These are phyloP conservation scores for Epithele typhae DNA, from an alignment of 768 basidiomycete genomes.

Conservation along the genomic window DNA sequence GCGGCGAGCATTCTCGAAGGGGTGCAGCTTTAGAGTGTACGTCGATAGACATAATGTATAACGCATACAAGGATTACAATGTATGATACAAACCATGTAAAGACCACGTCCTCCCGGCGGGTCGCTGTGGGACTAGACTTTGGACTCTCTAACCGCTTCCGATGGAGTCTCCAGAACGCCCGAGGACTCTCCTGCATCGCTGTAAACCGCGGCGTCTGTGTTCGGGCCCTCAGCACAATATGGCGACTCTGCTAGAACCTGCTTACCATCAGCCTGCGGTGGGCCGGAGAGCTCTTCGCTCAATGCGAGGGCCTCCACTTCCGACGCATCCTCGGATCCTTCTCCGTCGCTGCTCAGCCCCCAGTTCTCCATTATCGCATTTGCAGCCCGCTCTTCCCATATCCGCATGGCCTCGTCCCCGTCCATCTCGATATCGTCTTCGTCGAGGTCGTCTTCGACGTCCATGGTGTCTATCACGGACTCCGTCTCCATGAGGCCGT, in stretches of 20 bases:
- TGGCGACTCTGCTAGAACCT: no score
- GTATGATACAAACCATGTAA: constrained; percentile 14
- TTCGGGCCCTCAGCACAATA: background rate
- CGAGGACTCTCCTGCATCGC: constrained; percentile 4
- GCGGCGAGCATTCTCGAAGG: constrained; percentile 36
- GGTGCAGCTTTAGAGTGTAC: constrained; percentile 6
- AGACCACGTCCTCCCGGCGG: no score
- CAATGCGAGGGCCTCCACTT: constrained; percentile 12
- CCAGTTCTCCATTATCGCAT: constrained; percentile 32
- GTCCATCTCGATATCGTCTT: constrained; percentile 22
- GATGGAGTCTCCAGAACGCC: constrained; percentile 3
- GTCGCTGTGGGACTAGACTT: no score
- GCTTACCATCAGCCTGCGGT: constrained; percentile 5
- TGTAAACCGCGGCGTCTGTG: constrained; percentile 8
- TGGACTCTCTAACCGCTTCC: background rate
- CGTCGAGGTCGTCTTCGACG: constrained; percentile 13
- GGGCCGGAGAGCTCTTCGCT: constrained; percentile 7
- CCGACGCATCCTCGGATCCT: constrained; percentile 18
- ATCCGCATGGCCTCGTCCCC: background rate
- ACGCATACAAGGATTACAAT: constrained; percentile 8
- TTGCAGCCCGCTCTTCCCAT: constrained; percentile 18
- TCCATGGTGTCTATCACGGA: constrained; percentile 41
- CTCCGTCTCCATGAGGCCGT: constrained; percentile 33
- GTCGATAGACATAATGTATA: background rate
- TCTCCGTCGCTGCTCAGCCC: constrained; percentile 37